phyloP scores from a whole-genome alignment of 2,329 filamentous ascomycete genomes.

The Periglandula ipomoeae region DNA sequence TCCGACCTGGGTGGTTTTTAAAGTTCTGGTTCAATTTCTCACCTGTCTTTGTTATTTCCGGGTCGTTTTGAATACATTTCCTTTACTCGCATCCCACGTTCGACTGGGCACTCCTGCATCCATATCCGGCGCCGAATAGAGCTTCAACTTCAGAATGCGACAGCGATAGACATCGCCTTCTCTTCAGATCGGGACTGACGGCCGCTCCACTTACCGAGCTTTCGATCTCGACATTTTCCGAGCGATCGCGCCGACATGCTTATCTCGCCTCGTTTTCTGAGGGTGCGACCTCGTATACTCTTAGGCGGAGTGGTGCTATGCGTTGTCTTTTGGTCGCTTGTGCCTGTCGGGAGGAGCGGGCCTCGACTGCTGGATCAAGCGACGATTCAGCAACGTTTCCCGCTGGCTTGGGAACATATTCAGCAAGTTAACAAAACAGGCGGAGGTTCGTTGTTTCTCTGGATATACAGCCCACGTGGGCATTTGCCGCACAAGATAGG shows the following conservation, averaged over 20 bases:
- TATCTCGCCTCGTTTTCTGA: slow-evolving; percentile 4
- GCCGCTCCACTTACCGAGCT: no score
- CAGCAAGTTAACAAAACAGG: slow-evolving; percentile 11
- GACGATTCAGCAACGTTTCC: slow-evolving; percentile 8
- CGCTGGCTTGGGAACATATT: slow-evolving; percentile 14
- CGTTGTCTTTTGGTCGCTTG: slow-evolving; percentile 5
- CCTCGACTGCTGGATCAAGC: neutral
- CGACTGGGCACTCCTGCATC: neutral
- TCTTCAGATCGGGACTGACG: neutral
- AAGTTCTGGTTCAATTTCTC: no score
- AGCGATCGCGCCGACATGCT: slow-evolving; percentile 5
- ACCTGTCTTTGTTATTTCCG: no score
- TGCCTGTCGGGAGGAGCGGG: neutral
- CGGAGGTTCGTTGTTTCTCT: slow-evolving; percentile 11
- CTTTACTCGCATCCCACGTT: neutral
- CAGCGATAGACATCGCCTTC: neutral
- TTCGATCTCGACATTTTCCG: no score
- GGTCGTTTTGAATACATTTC: no score
- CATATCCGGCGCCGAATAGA: no score
- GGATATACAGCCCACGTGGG: no score
- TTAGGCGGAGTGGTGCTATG: slow-evolving; percentile 4
- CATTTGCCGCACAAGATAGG: no score
- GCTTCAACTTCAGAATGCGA: slow-evolving; percentile 1
- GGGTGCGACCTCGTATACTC: slow-evolving; percentile 6
- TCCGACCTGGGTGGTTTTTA: no score